Evolutionary conservation across 2,329 filamentous ascomycete species (phyloP), one percentile per base, ranked within the genome.

Genomic region (Dothiorella sarmentorum): DNA sequence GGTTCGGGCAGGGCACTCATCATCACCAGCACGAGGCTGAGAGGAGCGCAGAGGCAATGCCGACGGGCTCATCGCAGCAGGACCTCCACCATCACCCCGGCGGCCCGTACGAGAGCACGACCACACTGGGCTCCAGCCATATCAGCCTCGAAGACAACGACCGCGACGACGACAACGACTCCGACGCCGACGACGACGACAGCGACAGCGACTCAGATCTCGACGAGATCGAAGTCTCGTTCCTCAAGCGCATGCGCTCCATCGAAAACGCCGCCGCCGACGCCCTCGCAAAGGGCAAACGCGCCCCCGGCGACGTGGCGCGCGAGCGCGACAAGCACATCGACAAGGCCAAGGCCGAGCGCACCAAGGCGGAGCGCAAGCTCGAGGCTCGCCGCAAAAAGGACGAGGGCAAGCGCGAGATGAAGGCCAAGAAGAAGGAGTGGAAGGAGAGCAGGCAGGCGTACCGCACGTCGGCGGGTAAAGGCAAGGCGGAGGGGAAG

Each of bases 241-340:
- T 33, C 18, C 56, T 59, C 24, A 49, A 43, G 26, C 56, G 56
- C 27, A 42, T 59, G 26, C 35, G 45, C n/a, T 49, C 33, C 3
- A 69, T 72, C 57, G 64, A 71, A 37, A 55, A 59, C 9, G 35
- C 60, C 9, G 65, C 66, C 18, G 58, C 61, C 7, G 31, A 62
- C 7, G 59, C 67, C 1, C 55, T 56, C 13, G 24, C 55, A 5
- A 68, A 68, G 51, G 69, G 69, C 51, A 69, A 68, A 40, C 69
- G 69, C 42, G 43, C 47, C 7, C 35, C 58, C 7, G 40, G 61
- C 35, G 62, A 66, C 22, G 66, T 71, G 17, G 61, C 62, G 4
- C 57, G 55, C 3, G 67, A 70, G 43, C 66, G 68, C n/a, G 63
- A 62, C 10, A 45, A 61, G 7, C 68, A 66, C 7, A 67, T 70